Base-by-base conservation (phyloP, 768 basidiomycete genomes). In the Lyophyllum shimeji region DNA sequence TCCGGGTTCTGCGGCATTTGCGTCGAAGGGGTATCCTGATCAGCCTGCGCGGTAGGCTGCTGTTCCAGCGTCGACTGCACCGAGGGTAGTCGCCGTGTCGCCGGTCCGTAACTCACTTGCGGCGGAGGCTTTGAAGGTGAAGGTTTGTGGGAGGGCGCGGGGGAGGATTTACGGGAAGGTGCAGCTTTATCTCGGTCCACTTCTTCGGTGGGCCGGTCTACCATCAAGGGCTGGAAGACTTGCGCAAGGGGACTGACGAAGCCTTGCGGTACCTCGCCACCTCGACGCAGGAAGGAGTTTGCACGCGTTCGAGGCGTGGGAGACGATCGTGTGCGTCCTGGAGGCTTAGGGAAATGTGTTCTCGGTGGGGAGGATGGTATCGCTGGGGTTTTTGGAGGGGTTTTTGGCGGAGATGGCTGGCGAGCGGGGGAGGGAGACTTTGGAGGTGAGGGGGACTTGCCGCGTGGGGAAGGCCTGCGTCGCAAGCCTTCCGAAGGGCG, bases 191-290 rank as follows among this genome's bases (percentile, higher is more conserved):
- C 62, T 8, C 47, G 52, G 8, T 49, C 55, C 13, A 74, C 70
- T 53, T 76, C 74, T 1, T 65, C 63, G 7, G 72, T 70, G 18
- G 75, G 69, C 1, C 82, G 81, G 49, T 85, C 82, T 15, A 88
- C 71, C 6, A 84, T 51, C 18, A 91, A 59, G 12, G 89, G 87
- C 53, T 86, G 86, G 66, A 82, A 93, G 13, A 90, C 74, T 65
- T 90, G 88, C 1, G 88, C 88, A 2, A 93, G 76, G 15, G 91
- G 90, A 63, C 86, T 87, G 8, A 75, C 65, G 27, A 75, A 73
- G 47, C 69, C 75, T 17, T 78, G 77, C 1, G 69, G 61, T 17
- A 64, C 57, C 18, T 77, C 76, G 3, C 65, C 61, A 18, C 70
- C 71, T 18, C 75, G 77, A 34, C 63, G 69, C 46, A 82, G 57